Conservation (phyloP, 371 early-diverging fungal genomes). For the Lichtheimia corymbifera region DNA sequence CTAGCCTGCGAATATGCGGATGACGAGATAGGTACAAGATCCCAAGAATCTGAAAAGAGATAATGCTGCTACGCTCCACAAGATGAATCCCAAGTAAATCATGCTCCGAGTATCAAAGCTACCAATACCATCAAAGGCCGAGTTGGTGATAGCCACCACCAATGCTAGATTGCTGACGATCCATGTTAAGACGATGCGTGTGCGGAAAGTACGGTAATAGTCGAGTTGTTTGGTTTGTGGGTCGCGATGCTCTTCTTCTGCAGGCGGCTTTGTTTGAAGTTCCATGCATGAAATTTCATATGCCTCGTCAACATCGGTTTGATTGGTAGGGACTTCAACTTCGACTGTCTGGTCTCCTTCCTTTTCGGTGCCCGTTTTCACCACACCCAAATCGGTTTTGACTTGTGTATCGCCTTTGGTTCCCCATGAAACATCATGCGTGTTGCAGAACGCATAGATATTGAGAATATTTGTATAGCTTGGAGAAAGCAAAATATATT, state of each 20-base stretch:
- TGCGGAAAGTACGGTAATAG: constrained; percentile 88
- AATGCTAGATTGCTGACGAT: constrained; percentile 80
- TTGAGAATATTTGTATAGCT: constrained; percentile 88
- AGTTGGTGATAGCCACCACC: constrained; percentile 59
- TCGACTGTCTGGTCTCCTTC: constrained; percentile 42
- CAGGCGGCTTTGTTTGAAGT: constrained; percentile 49
- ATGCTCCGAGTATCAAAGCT: constrained; percentile 25
- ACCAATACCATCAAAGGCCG: constrained; percentile 28
- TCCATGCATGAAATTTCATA: constrained; percentile 71
- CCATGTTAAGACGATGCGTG: constrained; percentile 82
- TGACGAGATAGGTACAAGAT: constrained; percentile 71
- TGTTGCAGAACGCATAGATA: constrained; percentile 90
- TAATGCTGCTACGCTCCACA: constrained; percentile 86
- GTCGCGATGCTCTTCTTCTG: constrained; percentile 66
- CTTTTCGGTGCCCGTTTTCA: constrained; percentile 42
- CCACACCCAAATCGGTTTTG: constrained; percentile 48
- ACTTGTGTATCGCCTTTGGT: constrained; percentile 46
- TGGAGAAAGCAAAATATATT: constrained; percentile 77
- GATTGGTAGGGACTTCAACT: constrained; percentile 75
- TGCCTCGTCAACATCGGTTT: constrained; percentile 76
- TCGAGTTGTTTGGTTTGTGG: constrained; percentile 87
- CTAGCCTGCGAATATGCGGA: constrained; percentile 51
- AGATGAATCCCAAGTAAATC: constrained; percentile 77
- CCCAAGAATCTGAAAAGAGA: constrained; percentile 82
- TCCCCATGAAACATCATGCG: constrained; percentile 78